Conservation (phyloP, 2,329 filamentous ascomycete species). For the Epichloe gansuensis region DNA sequence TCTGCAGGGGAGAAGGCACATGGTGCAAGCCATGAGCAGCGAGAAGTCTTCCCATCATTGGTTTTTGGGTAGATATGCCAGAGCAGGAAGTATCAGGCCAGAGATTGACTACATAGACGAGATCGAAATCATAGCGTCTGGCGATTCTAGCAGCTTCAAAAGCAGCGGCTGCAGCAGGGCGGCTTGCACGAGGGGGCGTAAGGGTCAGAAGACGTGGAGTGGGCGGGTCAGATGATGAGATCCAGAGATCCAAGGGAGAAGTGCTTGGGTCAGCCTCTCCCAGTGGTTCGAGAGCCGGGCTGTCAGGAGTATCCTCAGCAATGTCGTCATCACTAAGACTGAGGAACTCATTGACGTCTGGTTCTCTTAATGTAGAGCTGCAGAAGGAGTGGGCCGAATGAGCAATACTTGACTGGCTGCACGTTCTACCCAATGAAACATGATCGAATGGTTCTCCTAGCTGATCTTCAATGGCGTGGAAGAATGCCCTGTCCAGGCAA, state of each 20-base stretch:
- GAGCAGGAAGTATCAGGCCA: constrained; percentile 30
- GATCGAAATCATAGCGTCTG: constrained; percentile 41
- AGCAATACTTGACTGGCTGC: constrained; percentile 19
- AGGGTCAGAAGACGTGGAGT: constrained; percentile 27
- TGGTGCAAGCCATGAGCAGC: constrained; percentile 41
- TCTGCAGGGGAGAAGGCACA: constrained; percentile 37
- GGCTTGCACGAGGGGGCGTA: constrained; percentile 30
- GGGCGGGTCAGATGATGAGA: constrained; percentile 12
- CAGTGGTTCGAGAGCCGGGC: constrained; percentile 5
- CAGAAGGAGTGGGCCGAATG: constrained; percentile 17
- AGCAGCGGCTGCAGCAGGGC: constrained; percentile 34
- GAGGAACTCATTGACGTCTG: constrained; percentile 40
- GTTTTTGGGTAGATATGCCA: constrained; percentile 9
- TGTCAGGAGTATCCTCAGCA: constrained; percentile 28
- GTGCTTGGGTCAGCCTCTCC: background rate
- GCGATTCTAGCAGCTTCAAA: constrained; percentile 44
- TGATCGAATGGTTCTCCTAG: constrained; percentile 15
- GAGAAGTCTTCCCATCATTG: constrained; percentile 36
- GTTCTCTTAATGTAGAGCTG: constrained; percentile 33
- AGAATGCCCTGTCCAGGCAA: constrained; percentile 15
- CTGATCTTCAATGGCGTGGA: constrained; percentile 15
- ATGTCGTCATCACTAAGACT: constrained; percentile 45
- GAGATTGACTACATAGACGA: constrained; percentile 46
- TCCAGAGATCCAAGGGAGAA: constrained; percentile 11
- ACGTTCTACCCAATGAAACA: constrained; percentile 13